A percentile compares a stretch with the other conserved stretches of the same genome.
These are phyloP conservation scores for Drechslerella dactyloides DNA, from an alignment of 2,329 filamentous ascomycete genomes.

Conservation along the genomic window DNA sequence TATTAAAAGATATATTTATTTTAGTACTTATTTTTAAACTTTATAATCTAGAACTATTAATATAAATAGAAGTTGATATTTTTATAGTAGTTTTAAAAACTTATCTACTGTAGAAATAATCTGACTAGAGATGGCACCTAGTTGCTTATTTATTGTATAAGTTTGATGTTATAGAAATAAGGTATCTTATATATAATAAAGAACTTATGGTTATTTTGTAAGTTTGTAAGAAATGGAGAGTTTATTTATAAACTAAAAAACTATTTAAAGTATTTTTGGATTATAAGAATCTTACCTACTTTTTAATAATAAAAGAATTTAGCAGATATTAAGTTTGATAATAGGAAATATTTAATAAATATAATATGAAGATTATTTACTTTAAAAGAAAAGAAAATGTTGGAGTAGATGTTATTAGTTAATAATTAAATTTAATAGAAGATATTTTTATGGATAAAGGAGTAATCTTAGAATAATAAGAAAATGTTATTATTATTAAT, in stretches of 20 bases:
- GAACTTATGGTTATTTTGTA: not conserved
- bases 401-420: too few relatives aligned
- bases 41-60: not conserved
- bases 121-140: too few relatives aligned
- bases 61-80: conserved; percentile 8
- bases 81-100: too few relatives aligned
- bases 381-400: too few relatives aligned
- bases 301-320: too few relatives aligned
- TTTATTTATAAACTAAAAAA: not conserved
- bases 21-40: conserved; percentile 18
- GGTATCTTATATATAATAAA: not conserved
- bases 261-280: too few relatives aligned
- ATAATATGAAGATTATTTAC: too few relatives aligned
- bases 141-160: too few relatives aligned
- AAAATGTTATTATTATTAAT: conserved; percentile 10
- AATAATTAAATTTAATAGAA: not conserved
- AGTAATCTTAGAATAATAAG: conserved; percentile 5
- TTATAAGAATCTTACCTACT: too few relatives aligned
- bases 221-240: not conserved
- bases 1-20: too few relatives aligned
- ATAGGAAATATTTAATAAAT: not conserved
- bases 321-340: not conserved
- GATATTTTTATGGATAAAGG: not conserved
- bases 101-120: too few relatives aligned
- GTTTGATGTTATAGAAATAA: too few relatives aligned